Evolutionary conservation across 1,284 basidiomycete genomes (phyloP), one percentile per base, ranked within the genome.

Genomic region (Melampsora abietis-canadensis): DNA sequence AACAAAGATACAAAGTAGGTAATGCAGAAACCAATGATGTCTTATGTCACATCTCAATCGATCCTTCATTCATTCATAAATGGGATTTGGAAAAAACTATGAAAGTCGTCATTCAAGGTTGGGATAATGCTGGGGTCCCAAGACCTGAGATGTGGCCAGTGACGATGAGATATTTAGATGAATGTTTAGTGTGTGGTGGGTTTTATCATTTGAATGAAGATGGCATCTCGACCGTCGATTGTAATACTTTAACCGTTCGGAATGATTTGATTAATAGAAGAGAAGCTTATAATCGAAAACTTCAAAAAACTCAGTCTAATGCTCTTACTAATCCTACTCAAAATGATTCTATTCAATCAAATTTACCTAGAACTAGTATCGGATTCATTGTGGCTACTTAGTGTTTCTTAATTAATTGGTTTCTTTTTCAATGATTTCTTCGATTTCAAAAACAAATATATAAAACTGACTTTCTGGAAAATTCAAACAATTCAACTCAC

Each of bases 301-400:
- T 10, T 5, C 10, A 27, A 19, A 34, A 27, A 7, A 4, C 15
- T 61, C 59, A 15, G 19, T 2, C 21, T 27, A 3, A 15, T n/a
- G n/a, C n/a, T n/a, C n/a, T n/a, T n/a, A n/a, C n/a, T 3, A 34
- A 24, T 24, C 24, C 12, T 4, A 17, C 14, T 19, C 3, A 3
- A 34, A 31, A 15, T 7, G 59, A 31, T 24, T 15, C 30, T 31
- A 27, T n/a, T 61, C 3, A 21, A 4, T 17, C 27, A 19, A 61
- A 2, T 61, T 3, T 24, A 24, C 21, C 6, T 21, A 61, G 27
- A 19, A 61, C 60, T 30, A 61, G 60, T 37, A 61, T 61, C 15
- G 60, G 60, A 8, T 61, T 61, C 19, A 37, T 61, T 19, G 60
- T 61, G 5, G 60, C 60, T 27, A 61, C 60, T 19, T 61, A 17